phyloP scores from a whole-genome alignment of 768 basidiomycete species.

The Chiua virens region DNA sequence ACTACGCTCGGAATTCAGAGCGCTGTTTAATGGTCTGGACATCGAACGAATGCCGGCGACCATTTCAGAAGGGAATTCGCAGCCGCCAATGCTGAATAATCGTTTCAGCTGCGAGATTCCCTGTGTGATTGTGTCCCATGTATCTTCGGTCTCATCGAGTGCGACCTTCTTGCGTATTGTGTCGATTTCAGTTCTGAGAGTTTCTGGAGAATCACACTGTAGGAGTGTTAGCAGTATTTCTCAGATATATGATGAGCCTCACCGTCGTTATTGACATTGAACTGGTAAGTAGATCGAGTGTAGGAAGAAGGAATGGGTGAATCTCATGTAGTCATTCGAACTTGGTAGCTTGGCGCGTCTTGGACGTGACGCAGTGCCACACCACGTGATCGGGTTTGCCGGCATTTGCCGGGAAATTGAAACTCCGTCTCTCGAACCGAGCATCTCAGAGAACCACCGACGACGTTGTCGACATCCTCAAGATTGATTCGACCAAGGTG shows the following conservation, averaged over 20 bases:
- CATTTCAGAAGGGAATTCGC: conserved; percentile 51
- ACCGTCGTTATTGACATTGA: conserved; percentile 34
- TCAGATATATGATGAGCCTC: not conserved
- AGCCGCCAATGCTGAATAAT: conserved; percentile 52
- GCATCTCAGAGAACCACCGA: not conserved
- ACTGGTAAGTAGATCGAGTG: not conserved
- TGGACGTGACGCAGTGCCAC: conserved; percentile 19
- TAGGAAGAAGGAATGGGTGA: not conserved
- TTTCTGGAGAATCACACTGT: conserved; percentile 34
- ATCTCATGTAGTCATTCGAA: conserved; percentile 19
- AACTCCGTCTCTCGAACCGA: conserved; percentile 22
- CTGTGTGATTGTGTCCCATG: conserved; percentile 69
- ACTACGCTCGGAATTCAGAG: conserved; percentile 72
- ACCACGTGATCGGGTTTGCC: conserved; percentile 25
- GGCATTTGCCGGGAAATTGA: conserved; percentile 23
- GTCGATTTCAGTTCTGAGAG: conserved; percentile 42
- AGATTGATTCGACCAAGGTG: conserved; percentile 26
- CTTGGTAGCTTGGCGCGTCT: conserved; percentile 17
- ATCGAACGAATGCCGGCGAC: conserved; percentile 50
- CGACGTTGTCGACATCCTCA: conserved; percentile 17
- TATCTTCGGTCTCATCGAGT: conserved; percentile 71
- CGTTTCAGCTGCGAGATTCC: conserved; percentile 46
- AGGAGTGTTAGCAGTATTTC: not conserved
- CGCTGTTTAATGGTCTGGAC: conserved; percentile 52
- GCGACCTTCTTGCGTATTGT: conserved; percentile 40